phyloP scores from a whole-genome alignment of 805 yeast species.

The Komagataella pastoris region DNA sequence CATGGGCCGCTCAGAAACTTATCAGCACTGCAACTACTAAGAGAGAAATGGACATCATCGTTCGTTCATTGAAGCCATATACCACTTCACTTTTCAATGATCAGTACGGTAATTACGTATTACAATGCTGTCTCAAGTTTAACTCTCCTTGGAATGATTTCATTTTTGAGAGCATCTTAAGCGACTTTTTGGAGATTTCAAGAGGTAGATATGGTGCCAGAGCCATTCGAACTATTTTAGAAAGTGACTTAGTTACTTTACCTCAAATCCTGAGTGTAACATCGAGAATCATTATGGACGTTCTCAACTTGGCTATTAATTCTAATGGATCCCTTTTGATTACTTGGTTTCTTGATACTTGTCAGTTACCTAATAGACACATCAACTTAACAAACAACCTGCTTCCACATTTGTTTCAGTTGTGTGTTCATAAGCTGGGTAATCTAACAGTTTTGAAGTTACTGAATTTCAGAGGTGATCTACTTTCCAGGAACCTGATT shows the following conservation, averaged over 20 bases:
- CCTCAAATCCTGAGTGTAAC: slow-evolving; percentile 67
- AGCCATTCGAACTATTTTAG: slow-evolving; percentile 87
- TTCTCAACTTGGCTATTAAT: slow-evolving; percentile 69
- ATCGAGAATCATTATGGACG: slow-evolving; percentile 62
- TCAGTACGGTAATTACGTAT: slow-evolving; percentile 93
- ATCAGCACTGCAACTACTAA: slow-evolving; percentile 54
- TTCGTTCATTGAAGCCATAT: slow-evolving; percentile 62
- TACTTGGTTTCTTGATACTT: slow-evolving; percentile 92
- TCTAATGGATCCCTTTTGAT: slow-evolving; percentile 80
- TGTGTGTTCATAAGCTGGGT: slow-evolving; percentile 77
- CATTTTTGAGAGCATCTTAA: slow-evolving; percentile 70
- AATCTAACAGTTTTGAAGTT: slow-evolving; percentile 72
- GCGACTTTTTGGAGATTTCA: slow-evolving; percentile 68
- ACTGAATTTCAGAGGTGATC: slow-evolving; percentile 54
- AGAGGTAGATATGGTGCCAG: slow-evolving; percentile 91
- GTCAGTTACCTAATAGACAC: slow-evolving; percentile 52
- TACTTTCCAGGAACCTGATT: slow-evolving; percentile 44
- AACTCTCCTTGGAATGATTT: slow-evolving; percentile 84
- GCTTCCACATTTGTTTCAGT: slow-evolving; percentile 42
- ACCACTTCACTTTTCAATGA: slow-evolving; percentile 81
- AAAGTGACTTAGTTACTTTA: slow-evolving; percentile 51
- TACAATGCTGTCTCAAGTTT: slow-evolving; percentile 87
- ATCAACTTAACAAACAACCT: slow-evolving; percentile 49
- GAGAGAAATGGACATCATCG: slow-evolving; percentile 52
- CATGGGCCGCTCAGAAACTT: slow-evolving; percentile 98